Evolutionary conservation across 164 flowering plant genomes (phyloP).

Genomic region (Vitis rotundifolia): DNA sequence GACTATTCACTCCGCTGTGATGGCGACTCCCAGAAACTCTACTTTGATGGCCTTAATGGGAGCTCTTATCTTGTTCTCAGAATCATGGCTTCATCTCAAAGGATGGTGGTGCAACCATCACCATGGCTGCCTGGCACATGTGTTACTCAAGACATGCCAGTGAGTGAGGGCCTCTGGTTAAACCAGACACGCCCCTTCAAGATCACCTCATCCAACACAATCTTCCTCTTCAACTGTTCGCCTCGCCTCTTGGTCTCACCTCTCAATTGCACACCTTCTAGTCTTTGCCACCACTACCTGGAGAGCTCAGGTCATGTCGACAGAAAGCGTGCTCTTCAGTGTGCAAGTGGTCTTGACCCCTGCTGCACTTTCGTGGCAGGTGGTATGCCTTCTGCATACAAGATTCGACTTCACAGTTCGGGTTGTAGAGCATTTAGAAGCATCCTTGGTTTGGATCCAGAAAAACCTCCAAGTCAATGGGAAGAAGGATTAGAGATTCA

Average conservation of each 20-base stretch:
- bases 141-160: slow-evolving; percentile 45
- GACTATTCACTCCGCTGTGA: slow-evolving; percentile 52
- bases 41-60: slow-evolving; percentile 55
- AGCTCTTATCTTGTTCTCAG: slow-evolving; percentile 52
- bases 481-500: slow-evolving; percentile 74
- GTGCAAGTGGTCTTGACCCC: slow-evolving; percentile 36
- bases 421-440: slow-evolving; percentile 72
- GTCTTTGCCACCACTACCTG: slow-evolving; percentile 60
- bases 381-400: slow-evolving; percentile 73
- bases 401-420: slow-evolving; percentile 57
- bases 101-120: slow-evolving; percentile 63
- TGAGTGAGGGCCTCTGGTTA: slow-evolving; percentile 62
- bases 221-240: slow-evolving; percentile 67
- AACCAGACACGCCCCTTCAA: slow-evolving; percentile 64
- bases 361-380: slow-evolving; percentile 73
- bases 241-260: slow-evolving; percentile 61
- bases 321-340: slow-evolving; percentile 30
- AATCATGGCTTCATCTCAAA: slow-evolving; percentile 35
- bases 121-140: slow-evolving; percentile 49
- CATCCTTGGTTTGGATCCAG: slow-evolving; percentile 48
- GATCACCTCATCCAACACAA: slow-evolving; percentile 57
- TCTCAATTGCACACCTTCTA: slow-evolving; percentile 58
- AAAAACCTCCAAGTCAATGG: slow-evolving; percentile 49
- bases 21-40: slow-evolving; percentile 38
- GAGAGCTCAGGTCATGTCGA: slow-evolving; percentile 48